Percentiles rank a stretch among this genome's conserved stretches.
These are phyloP conservation scores for Phoenix dactylifera DNA, from an alignment of 176 grass and related monocot species.

Conservation along the genomic window DNA sequence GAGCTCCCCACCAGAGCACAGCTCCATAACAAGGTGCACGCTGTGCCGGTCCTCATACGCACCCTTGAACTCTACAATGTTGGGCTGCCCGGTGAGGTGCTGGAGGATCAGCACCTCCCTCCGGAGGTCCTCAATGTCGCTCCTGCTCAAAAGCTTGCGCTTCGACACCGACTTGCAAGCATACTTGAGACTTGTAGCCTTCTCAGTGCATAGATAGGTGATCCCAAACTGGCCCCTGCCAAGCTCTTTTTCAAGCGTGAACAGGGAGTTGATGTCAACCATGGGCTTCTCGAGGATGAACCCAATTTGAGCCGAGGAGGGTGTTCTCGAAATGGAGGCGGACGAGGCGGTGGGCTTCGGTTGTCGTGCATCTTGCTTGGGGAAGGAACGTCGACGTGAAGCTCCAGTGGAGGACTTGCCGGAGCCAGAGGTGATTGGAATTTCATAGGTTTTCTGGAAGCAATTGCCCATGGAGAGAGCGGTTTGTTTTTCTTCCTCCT, in stretches of 20 bases:
- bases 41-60: slow-evolving; percentile 51
- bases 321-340: not conserved
- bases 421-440: slow-evolving; percentile 31
- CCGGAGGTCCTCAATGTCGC: slow-evolving; percentile 64
- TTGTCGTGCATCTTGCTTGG: slow-evolving; percentile 4
- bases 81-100: slow-evolving; percentile 83
- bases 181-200: slow-evolving; percentile 30
- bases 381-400: not conserved
- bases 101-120: slow-evolving; percentile 85
- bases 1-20: slow-evolving; percentile 84
- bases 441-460: slow-evolving; percentile 45
- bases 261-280: slow-evolving; percentile 41
- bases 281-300: slow-evolving; percentile 41
- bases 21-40: slow-evolving; percentile 86
- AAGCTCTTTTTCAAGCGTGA: slow-evolving; percentile 55
- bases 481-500: too few species aligned
- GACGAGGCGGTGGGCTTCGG: not conserved
- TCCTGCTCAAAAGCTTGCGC: slow-evolving; percentile 53
- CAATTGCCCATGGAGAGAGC: slow-evolving; percentile 45
- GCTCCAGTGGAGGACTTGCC: not conserved
- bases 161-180: slow-evolving; percentile 96
- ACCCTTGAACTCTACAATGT: slow-evolving; percentile 67
- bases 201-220: slow-evolving; percentile 80
- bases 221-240: slow-evolving; percentile 72
- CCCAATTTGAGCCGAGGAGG: not conserved